A percentile compares a stretch with the other conserved stretches of the same genome.
These are phyloP conservation scores for Pseudoscleropodium purum DNA, from an alignment of 225 moss, liverwort and hornwort genomes.

Conservation along the genomic window DNA sequence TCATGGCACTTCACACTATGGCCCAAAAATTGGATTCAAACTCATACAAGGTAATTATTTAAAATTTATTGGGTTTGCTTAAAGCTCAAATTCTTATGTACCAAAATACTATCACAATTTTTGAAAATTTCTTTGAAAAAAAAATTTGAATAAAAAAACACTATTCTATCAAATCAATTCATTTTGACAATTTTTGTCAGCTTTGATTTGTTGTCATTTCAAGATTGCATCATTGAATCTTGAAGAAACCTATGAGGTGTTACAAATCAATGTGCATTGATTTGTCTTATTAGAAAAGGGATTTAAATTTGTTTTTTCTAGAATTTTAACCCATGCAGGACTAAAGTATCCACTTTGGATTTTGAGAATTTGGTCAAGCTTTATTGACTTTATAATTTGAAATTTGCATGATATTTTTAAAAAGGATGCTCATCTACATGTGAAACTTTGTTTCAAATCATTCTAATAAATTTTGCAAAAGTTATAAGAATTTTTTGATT, in stretches of 20 bases:
- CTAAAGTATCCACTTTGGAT: too few species aligned
- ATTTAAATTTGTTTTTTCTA: too few species aligned
- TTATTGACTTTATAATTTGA: too few species aligned
- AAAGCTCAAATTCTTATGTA: neutral
- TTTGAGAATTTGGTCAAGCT: too few species aligned
- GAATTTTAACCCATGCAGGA: too few species aligned
- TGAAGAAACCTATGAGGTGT: neutral
- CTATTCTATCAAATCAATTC: rapidly evolving
- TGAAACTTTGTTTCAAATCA: neutral
- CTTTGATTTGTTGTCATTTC: neutral
- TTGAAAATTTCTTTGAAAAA: neutral
- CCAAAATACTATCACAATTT: neutral
- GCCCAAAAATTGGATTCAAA: neutral
- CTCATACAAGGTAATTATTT: neutral
- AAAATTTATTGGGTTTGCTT: neutral
- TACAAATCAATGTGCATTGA: neutral
- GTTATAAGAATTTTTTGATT: too few species aligned
- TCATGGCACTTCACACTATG: neutral
- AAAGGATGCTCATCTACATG: neutral
- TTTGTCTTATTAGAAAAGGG: neutral
- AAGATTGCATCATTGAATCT: neutral
- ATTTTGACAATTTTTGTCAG: neutral
- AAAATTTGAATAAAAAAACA: neutral
- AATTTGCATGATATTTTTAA: neutral
- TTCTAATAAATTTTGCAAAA: neutral